Evolutionary conservation across 2,329 filamentous ascomycete species (phyloP), one percentile per base, ranked within the genome.

Genomic region (Epichloe scottii): DNA sequence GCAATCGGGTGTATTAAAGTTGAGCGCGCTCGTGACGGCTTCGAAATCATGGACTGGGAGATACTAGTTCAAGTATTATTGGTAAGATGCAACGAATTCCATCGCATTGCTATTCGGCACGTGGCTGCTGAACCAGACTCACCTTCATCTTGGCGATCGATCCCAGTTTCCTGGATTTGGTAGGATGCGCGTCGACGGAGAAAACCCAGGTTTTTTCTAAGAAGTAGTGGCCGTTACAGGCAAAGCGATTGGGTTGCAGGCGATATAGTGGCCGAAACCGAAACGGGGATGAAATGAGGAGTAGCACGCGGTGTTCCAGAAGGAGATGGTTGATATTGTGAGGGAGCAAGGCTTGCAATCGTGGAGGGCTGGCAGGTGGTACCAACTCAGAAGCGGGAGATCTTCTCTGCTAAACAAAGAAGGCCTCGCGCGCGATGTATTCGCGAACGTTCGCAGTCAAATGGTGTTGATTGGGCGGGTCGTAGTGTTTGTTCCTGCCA

Each of bases 1-100:
- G 64, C 89, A 90, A 66, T 97, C 91, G 48, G 87, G 82, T 1
- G 91, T 96, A 62, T 93, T 88, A 74, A 97, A 97, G 66, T 95
- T 97, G 64, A 98, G 82, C 56, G 91, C 87, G 71, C 85, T 85
- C 54, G 89, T 91, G 58, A 97, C 87, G 67, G 86, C 82, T 68
- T 97, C 90, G 65, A 97, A 90, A 59, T 94, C 87, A 68, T 83
- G 84, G 56, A 95, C 79, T 54, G 91, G 89, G 62, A 98, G 77
- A 69, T 94, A 98, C 91, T 98, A 54, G 8, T 35, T 37, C 15
- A 23, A 6, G 3, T 23, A 53, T 55, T 38, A 55, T 51, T 38
- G 34, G 30, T 4, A 35, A 23, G 26, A n/a, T 11, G 17, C 8
- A 19, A 23, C 15, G 10, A 14, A 33, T 40, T 5, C 12, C 14